phyloP scores from a whole-genome alignment of 2,329 filamentous ascomycete genomes.

The Pseudopyricularia javanii region DNA sequence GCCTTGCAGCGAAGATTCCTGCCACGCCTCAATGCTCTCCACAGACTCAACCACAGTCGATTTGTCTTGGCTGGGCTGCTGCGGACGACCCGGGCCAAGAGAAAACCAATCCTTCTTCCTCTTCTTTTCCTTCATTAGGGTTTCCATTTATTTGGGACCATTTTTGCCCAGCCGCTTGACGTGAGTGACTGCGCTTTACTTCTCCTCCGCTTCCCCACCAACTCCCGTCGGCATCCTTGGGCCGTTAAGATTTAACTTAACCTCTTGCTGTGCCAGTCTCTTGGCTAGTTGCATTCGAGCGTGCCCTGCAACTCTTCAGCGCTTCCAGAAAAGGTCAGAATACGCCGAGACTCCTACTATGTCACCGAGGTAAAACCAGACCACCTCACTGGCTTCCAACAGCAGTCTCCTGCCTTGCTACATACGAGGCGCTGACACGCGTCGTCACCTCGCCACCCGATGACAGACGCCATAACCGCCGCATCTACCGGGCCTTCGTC shows the following conservation, averaged over 20 bases:
- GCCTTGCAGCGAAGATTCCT: not conserved
- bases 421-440: not conserved
- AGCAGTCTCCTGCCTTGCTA: not conserved
- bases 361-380: too few species aligned
- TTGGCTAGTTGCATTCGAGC: too few species aligned
- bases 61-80: not conserved
- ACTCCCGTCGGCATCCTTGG: not conserved
- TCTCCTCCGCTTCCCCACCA: not conserved
- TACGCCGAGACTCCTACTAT: too few species aligned
- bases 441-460: not conserved
- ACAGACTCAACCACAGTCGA: not conserved
- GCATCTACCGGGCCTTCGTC: not conserved
- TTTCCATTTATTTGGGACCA: not conserved
- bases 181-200: not conserved
- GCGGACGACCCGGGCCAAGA: not conserved
- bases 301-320: too few species aligned
- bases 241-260: too few species aligned
- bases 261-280: too few species aligned
- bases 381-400: too few species aligned
- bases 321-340: too few species aligned
- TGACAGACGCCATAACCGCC: not conserved
- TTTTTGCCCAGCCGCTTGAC: not conserved
- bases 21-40: not conserved
- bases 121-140: not conserved
- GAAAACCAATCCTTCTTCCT: not conserved